Base-by-base conservation (phyloP, 768 basidiomycete genomes). In the Naganishia randhawae region DNA sequence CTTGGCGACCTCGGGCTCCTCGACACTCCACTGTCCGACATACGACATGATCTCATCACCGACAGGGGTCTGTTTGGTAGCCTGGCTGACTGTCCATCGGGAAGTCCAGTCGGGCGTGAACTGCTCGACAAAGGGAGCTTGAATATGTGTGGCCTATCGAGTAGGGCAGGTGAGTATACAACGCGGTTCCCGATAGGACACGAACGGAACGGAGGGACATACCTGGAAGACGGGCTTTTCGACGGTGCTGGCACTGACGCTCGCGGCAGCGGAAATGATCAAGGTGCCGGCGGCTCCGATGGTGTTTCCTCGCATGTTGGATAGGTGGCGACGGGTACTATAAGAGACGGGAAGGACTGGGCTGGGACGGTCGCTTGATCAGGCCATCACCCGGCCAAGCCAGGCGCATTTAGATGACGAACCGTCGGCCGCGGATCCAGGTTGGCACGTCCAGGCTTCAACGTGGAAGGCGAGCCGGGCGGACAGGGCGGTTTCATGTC, bases 31-130 rank as follows among this genome's bases (percentile, higher is more conserved):
- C 78, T 92, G 86, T 77, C 96, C 96, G 78, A 97, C 93, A 80
- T 97, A 96, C 77, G 89, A 91, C 84, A 93, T 96, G 42, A 88
- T 97, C 84, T 99, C 96, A 72, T 90, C 88, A 71, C 92, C 91
- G 66, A 91, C 91, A 57, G 92, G 89, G 16, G 92, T 95, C 86
- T 95, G 93, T 85, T 98, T 98, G 73, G 93, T 97, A 9, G 96
- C 96, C 79, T 92, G 89, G 5, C 94, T 97, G 41, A 94, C 88
- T 61, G 91, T 92, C 95, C 96, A 99, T 66, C 94, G 89, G 29
- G 78, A 79, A 14, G 87, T 76, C 88, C 92, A 95, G 82, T 90
- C 89, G 55, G 88, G 87, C 19, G 88, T 90, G 85, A 98, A 99
- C 81, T 99, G 96, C 81, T 99, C 96, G 72, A 99, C 76, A 84